Conservation (phyloP, 2,329 filamentous ascomycete genomes). For the Sporothrix phasma region DNA sequence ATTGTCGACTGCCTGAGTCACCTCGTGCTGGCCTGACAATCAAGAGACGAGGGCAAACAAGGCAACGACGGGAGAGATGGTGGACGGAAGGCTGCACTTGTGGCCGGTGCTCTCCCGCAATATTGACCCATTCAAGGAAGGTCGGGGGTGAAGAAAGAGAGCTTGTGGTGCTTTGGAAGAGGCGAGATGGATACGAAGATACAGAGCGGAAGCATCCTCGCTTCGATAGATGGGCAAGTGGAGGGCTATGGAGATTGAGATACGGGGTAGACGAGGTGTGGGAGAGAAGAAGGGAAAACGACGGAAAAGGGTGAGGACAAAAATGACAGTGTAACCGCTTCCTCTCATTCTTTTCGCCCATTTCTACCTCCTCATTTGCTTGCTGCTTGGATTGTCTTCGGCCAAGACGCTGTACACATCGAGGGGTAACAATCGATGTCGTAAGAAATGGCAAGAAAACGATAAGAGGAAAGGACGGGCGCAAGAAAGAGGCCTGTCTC, state of each 20-base stretch:
- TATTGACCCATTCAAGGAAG: not conserved
- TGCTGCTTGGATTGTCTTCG: not conserved
- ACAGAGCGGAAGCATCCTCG: not conserved
- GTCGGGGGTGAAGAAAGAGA: not conserved
- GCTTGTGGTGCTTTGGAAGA: not conserved
- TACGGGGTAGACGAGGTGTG: too few species aligned
- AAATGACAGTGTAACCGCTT: not conserved
- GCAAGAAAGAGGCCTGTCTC: too few species aligned
- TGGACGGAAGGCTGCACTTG: not conserved
- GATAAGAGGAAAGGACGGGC: not conserved
- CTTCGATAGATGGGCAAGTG: not conserved
- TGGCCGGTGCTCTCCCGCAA: not conserved
- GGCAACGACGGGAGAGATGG: not conserved
- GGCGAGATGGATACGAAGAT: not conserved
- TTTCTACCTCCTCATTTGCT: not conserved
- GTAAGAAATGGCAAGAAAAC: not conserved
- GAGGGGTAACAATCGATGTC: not conserved
- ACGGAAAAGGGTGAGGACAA: not conserved
- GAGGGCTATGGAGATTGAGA: not conserved
- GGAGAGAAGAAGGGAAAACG: not conserved
- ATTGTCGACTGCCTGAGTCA: too few species aligned
- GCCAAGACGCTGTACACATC: not conserved
- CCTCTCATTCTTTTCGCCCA: not conserved
- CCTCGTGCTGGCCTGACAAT: not conserved
- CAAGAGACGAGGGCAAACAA: not conserved